Base-by-base conservation (phyloP, 805 yeast species). In the Zygotorulaspora chibaensis region DNA sequence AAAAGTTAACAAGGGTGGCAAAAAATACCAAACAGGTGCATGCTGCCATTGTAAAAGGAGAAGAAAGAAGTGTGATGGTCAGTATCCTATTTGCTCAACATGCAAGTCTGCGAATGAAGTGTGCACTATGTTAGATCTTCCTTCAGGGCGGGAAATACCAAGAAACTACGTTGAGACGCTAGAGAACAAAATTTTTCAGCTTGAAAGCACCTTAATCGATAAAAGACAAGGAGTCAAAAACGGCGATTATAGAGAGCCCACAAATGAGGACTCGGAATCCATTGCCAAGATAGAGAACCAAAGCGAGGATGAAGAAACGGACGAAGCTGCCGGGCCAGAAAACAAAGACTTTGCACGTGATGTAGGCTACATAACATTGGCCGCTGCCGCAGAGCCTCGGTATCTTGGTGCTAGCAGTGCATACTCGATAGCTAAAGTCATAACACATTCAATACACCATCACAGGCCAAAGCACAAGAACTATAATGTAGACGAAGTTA, bases 11-110 rank as follows among this genome's bases (percentile, higher is more conserved):
- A 42, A 53, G 18, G n/a, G 42, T n/a, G 52, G 54, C 7, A 50
- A 54, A 12, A 62, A 61, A 33, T 68, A 67, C 38, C 67, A 59
- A 27, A 71, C 72, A 40, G 71, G 77, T 2, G 80, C 80, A 1
- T 77, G 82, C 53, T 74, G 73, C 48, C 56, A 75, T 30, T 77
- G 81, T 54, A 70, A 79, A 42, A 53, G 57, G 46, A 73, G 70
- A 52, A 73, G 77, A 55, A 69, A 74, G 53, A 72, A 71, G 53
- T 77, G 82, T 53, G 80, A 76, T 57, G 79, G 76, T 33, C 63
- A 61, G 29, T 74, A 75, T 53, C 81, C 82, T 1, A 58, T 63
- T 38, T 77, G 81, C 48, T 52, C 69, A 13, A 63, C 68, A 28
- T 76, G 81, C 53, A 59, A 53, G 26, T 64, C 63, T 42, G 67